A percentile compares a stretch with the other conserved stretches of the same genome.
Evolutionary conservation across 202 grass and related monocot species (phyloP).

Genomic region (Hordeum pubiflorum): DNA sequence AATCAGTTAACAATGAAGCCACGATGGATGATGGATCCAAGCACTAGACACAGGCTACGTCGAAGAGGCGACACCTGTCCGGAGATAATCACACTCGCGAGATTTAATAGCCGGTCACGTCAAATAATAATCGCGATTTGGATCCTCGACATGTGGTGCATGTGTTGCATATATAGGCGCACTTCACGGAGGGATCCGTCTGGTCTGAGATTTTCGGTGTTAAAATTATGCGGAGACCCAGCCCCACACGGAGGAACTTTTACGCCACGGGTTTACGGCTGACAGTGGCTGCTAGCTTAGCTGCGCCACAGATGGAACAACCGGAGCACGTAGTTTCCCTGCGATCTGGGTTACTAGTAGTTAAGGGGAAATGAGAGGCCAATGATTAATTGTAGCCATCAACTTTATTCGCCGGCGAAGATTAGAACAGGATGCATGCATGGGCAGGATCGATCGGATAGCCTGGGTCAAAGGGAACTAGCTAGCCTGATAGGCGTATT

Average conservation of each 20-base stretch:
- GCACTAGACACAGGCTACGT: neutral
- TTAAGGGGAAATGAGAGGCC: neutral
- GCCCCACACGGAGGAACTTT: neutral
- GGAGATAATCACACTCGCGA: neutral
- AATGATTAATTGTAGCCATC: conserved; percentile 28
- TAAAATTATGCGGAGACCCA: neutral
- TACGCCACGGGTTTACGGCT: neutral
- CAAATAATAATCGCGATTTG: neutral
- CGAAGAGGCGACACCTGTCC: neutral
- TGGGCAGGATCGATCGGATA: neutral
- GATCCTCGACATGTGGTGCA: neutral
- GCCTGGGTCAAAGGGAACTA: conserved; percentile 33
- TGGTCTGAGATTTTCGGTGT: neutral
- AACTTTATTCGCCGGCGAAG: conserved; percentile 8
- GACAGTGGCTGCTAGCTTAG: neutral
- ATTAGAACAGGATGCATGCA: neutral
- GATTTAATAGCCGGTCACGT: neutral
- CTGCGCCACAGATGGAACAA: neutral
- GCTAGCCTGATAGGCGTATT: neutral
- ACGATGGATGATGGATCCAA: neutral
- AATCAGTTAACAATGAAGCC: neutral
- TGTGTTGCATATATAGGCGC: neutral
- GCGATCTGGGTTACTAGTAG: neutral
- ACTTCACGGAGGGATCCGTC: neutral
- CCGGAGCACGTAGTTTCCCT: neutral